Evolutionary conservation across 148 eudicot genomes (phyloP).

Genomic region (Salicornia ramosissima): DNA sequence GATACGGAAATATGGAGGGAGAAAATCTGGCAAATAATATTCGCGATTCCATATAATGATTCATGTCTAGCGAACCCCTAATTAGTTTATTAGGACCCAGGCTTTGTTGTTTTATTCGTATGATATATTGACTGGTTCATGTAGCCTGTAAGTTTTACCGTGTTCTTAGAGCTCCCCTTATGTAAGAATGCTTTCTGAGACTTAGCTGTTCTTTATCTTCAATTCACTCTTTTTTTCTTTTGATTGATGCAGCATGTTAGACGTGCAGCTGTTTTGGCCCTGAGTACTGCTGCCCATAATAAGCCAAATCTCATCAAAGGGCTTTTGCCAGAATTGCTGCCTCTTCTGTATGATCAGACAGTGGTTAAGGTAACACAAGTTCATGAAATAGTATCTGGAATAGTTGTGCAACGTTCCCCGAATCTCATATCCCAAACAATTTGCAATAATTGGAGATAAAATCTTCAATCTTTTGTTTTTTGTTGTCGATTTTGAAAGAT

Average conservation of each 20-base stretch:
- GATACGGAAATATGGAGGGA: no score
- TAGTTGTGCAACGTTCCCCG: background rate
- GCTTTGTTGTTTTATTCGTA: no score
- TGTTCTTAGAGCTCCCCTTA: no score
- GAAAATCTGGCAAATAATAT: no score
- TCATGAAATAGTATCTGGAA: background rate
- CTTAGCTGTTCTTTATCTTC: background rate
- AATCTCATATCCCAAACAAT: background rate
- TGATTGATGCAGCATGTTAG: slow-evolving; percentile 77
- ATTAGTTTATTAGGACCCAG: no score
- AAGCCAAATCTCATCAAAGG: slow-evolving; percentile 93
- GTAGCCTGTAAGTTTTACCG: no score
- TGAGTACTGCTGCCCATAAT: slow-evolving; percentile 94
- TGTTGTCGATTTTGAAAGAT: background rate
- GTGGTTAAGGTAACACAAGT: slow-evolving; percentile 61
- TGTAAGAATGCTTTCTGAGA: no score
- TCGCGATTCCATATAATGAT: no score
- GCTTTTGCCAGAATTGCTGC: slow-evolving; percentile 84
- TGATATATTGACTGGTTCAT: no score
- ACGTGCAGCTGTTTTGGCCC: slow-evolving; percentile 95
- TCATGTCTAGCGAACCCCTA: no score
- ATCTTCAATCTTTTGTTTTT: background rate
- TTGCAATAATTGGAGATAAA: background rate
- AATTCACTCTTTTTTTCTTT: background rate
- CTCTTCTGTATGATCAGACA: slow-evolving; percentile 95